Conservation (phyloP, 306 rosid species). For the Alnus rubra region DNA sequence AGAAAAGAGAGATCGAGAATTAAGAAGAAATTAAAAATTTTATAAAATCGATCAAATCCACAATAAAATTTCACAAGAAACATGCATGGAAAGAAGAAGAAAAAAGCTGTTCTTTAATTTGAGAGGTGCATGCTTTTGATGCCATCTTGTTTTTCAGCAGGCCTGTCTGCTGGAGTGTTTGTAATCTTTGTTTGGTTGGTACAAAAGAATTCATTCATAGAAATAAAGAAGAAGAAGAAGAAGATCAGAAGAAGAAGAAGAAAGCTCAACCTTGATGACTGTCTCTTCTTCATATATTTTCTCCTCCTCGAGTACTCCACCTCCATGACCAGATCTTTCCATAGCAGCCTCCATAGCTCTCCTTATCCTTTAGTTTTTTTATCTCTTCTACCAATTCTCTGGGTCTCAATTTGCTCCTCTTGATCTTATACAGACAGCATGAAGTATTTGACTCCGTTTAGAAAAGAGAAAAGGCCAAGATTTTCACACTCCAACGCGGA, state of each 20-base stretch:
- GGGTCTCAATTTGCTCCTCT: background rate
- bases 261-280: constrained; percentile 41
- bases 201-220: too few relatives aligned
- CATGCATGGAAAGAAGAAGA: too few relatives aligned
- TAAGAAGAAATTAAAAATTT: too few relatives aligned
- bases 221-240: background rate
- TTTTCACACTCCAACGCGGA: constrained; percentile 27
- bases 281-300: constrained; percentile 29
- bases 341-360: constrained; percentile 47
- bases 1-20: background rate
- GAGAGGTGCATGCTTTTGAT: too few relatives aligned
- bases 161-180: too few relatives aligned
- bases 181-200: too few relatives aligned
- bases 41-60: too few relatives aligned
- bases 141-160: too few relatives aligned
- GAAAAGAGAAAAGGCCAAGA: constrained; percentile 13
- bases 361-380: background rate
- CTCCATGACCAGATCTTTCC: constrained; percentile 40
- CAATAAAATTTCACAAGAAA: too few relatives aligned
- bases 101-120: too few relatives aligned
- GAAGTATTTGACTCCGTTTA: constrained; percentile 56
- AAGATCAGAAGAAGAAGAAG: background rate
- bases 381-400: background rate
- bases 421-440: constrained; percentile 41
- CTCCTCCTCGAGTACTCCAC: constrained; percentile 36